Percentiles rank a stretch among this genome's conserved stretches.
Evolutionary conservation across 2,329 filamentous ascomycete genomes (phyloP).

Genomic region (Monosporascus cannonballus): DNA sequence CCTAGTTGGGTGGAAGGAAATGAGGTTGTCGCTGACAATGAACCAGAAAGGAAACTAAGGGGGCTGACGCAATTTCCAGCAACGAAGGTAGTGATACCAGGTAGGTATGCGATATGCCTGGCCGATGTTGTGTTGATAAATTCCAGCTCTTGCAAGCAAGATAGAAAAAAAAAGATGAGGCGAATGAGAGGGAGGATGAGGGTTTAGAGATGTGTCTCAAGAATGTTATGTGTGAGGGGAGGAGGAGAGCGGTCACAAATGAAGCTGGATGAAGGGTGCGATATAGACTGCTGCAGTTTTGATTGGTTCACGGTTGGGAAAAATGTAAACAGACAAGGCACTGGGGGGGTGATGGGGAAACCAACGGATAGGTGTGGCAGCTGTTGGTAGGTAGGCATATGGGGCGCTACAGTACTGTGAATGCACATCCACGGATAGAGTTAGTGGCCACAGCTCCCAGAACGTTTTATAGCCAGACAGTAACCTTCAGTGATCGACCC

Average conservation of each 20-base stretch:
- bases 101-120: neutral
- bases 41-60: neutral
- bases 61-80: neutral
- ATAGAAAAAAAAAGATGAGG: neutral
- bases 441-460: neutral
- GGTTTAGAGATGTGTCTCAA: neutral
- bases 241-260: neutral
- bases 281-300: neutral
- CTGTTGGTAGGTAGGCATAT: neutral
- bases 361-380: neutral
- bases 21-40: neutral
- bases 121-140: neutral
- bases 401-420: neutral
- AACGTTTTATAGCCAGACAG: neutral
- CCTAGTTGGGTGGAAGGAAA: neutral
- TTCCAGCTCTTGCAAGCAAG: neutral
- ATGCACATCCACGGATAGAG: too few species aligned
- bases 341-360: neutral
- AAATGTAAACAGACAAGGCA: neutral
- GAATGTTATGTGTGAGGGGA: neutral
- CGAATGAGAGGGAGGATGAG: neutral
- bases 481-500: too few species aligned
- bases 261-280: neutral
- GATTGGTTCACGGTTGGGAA: neutral
- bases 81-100: neutral